Conservation (phyloP, 345 rosid species). For the Arabis hirsuta region DNA sequence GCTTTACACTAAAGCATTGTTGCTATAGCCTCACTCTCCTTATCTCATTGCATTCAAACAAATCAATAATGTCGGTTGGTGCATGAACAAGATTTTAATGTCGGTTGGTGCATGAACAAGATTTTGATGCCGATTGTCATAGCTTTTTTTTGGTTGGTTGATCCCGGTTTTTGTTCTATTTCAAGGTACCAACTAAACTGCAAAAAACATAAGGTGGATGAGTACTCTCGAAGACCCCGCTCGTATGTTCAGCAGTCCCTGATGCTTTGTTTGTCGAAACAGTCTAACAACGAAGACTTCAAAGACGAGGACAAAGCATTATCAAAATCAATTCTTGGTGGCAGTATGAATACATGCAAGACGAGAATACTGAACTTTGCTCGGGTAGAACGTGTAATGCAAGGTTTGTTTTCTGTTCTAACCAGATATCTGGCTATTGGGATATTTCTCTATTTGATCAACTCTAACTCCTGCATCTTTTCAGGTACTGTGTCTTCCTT, state of each 20-base stretch:
- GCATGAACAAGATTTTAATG: slow-evolving; percentile 19
- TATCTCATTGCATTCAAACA: slow-evolving; percentile 22
- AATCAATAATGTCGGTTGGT: slow-evolving; percentile 16
- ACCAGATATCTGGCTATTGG: slow-evolving; percentile 29
- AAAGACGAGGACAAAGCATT: slow-evolving; percentile 61
- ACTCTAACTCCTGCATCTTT: slow-evolving; percentile 34
- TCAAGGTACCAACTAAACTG: slow-evolving; percentile 73
- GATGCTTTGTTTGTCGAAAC: slow-evolving; percentile 45
- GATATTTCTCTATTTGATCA: slow-evolving; percentile 14
- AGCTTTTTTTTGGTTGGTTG: slow-evolving; percentile 8
- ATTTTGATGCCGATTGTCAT: slow-evolving; percentile 17
- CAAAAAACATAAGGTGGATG: slow-evolving; percentile 72
- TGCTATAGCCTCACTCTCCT: background rate
- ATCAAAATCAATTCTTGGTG: slow-evolving; percentile 80
- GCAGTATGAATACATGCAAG: slow-evolving; percentile 80
- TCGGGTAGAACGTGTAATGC: slow-evolving; percentile 62
- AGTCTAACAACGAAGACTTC: slow-evolving; percentile 62
- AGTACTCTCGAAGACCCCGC: slow-evolving; percentile 50
- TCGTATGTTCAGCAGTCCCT: slow-evolving; percentile 51
- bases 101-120: slow-evolving; percentile 18
- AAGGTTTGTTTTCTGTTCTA: slow-evolving; percentile 56
- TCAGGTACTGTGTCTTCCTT: slow-evolving; percentile 44
- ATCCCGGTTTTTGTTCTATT: slow-evolving; percentile 38
- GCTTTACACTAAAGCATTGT: slow-evolving; percentile 24
- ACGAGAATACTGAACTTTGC: slow-evolving; percentile 63